Evolutionary conservation across 73 alveolate genomes (phyloP).

Genomic region (Paramecium tetraurelia): DNA sequence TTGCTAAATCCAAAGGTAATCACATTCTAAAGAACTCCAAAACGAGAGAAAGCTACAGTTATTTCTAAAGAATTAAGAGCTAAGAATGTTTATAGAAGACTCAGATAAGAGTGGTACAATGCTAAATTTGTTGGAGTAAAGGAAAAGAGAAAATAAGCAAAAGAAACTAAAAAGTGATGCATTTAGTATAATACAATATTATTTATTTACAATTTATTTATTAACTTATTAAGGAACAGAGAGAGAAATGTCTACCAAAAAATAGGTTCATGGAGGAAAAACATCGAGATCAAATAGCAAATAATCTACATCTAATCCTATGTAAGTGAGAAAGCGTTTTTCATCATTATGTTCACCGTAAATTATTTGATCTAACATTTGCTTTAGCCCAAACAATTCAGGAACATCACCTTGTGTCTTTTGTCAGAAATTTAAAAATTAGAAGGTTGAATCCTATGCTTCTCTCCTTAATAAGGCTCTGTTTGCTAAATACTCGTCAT

Average conservation of each 20-base stretch:
- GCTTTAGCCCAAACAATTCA: not conserved
- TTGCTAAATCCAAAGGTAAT: not conserved
- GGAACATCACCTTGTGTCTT: not conserved
- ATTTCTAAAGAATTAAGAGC: constrained; percentile 38
- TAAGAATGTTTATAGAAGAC: constrained; percentile 20
- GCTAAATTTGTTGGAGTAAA: constrained; percentile 43
- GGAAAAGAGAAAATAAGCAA: constrained; percentile 38
- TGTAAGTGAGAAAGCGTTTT: not conserved
- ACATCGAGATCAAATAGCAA: constrained; percentile 42
- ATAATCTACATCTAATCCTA: not conserved
- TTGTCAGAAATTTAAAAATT: constrained; percentile 5
- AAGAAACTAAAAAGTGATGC: not conserved
- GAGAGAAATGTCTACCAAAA: not conserved
- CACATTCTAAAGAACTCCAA: not conserved
- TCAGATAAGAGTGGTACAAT: constrained; percentile 46
- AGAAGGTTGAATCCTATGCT: not conserved
- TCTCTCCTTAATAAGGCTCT: constrained; percentile 53
- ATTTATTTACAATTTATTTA: not conserved
- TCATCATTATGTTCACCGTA: constrained; percentile 34
- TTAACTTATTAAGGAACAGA: not conserved
- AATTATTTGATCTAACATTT: not conserved
- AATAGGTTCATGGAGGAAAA: not conserved
- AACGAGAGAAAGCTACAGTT: not conserved
- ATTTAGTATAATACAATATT: not conserved
- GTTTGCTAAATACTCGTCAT: constrained; percentile 58